Evolutionary conservation across 129 eudicot genomes (phyloP).

Genomic region (Saussurea involucrata): DNA sequence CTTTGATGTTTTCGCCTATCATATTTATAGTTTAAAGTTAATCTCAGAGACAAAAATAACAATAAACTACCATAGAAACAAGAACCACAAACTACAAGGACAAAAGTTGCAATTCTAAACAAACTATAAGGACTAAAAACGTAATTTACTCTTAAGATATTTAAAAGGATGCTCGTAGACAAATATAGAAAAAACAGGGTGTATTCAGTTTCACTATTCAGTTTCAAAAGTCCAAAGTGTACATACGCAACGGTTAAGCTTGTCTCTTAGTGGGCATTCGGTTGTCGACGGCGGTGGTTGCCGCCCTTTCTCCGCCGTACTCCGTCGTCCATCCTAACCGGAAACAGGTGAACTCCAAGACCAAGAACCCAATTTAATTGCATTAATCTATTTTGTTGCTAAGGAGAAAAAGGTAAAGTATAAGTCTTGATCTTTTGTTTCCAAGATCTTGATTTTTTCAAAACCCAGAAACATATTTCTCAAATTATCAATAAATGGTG

Average conservation of each 20-base stretch:
- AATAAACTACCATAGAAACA: too few relatives aligned
- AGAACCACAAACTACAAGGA: not conserved
- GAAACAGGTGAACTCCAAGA: not conserved
- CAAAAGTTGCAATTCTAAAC: not conserved
- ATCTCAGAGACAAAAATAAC: too few relatives aligned
- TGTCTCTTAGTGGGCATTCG: not conserved
- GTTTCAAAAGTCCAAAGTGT: constrained; percentile 9
- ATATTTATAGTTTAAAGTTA: too few relatives aligned
- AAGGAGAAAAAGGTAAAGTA: constrained; percentile 11
- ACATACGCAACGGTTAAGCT: constrained; percentile 18
- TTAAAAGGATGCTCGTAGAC: not conserved
- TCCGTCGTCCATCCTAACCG: not conserved
- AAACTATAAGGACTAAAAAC: not conserved
- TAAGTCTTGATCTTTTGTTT: not conserved
- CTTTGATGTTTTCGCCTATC: too few relatives aligned
- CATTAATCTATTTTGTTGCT: not conserved
- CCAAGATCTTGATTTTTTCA: constrained; percentile 2
- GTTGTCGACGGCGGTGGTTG: constrained; percentile 7
- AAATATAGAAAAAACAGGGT: not conserved
- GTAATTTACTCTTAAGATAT: not conserved
- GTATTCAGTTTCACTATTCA: not conserved
- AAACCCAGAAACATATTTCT: not conserved
- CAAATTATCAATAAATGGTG: not conserved
- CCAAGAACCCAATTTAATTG: not conserved
- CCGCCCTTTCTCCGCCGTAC: constrained; percentile 14